Conservation (phyloP, 2,329 filamentous ascomycete genomes). For the Tricladium varicosporioides region DNA sequence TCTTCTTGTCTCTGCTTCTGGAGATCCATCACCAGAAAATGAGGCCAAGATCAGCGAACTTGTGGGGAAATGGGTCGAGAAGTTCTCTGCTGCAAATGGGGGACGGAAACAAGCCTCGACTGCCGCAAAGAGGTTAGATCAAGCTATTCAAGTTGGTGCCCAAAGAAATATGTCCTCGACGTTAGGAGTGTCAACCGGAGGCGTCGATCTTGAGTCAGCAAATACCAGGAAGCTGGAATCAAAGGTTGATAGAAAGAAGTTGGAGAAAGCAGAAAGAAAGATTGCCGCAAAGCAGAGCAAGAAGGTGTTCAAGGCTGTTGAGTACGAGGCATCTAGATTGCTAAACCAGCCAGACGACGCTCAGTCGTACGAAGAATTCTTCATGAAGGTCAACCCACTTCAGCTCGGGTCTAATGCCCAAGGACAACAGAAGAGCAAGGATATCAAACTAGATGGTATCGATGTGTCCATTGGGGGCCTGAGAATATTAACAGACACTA, state of each 20-base stretch:
- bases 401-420: conserved; percentile 71
- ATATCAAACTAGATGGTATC: conserved; percentile 96
- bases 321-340: conserved; percentile 92
- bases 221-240: conserved; percentile 94
- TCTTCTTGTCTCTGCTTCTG: conserved; percentile 89
- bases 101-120: conserved; percentile 70
- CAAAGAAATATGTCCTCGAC: conserved; percentile 97
- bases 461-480: conserved; percentile 89
- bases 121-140: conserved; percentile 80
- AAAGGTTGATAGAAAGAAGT: conserved; percentile 96
- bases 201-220: conserved; percentile 90
- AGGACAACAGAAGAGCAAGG: conserved; percentile 86
- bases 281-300: conserved; percentile 98
- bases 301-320: conserved; percentile 96
- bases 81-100: conserved; percentile 66
- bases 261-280: conserved; percentile 97
- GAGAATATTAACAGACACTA: conserved; percentile 88
- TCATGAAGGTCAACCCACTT: conserved; percentile 98
- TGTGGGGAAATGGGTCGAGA: conserved; percentile 85
- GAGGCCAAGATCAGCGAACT: conserved; percentile 78
- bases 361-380: conserved; percentile 98
- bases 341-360: conserved; percentile 79
- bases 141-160: conserved; percentile 90
- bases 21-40: conserved; percentile 68
- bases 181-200: conserved; percentile 77